phyloP scores from a whole-genome alignment of 805 yeast species.

The Lipomyces sp. region DNA sequence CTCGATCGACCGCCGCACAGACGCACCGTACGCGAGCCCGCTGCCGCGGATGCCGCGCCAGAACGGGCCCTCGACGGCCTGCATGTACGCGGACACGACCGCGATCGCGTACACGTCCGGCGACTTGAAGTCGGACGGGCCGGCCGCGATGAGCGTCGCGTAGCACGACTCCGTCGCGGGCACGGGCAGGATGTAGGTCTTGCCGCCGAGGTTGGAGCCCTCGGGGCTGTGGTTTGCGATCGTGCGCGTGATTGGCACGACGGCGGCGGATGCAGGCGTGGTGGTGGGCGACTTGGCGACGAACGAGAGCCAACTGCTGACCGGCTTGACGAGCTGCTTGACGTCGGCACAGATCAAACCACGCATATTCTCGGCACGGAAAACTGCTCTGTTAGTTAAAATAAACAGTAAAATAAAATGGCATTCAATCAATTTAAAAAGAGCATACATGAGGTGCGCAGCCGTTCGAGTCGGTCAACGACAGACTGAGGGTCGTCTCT shows the following conservation, averaged over 20 bases:
- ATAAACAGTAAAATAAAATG: too few species aligned
- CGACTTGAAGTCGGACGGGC: slow-evolving; percentile 54
- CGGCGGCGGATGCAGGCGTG: slow-evolving; percentile 9
- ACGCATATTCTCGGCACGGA: slow-evolving; percentile 58
- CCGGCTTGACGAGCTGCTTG: slow-evolving; percentile 50
- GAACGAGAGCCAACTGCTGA: slow-evolving; percentile 56
- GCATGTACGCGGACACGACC: slow-evolving; percentile 70
- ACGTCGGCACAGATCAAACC: slow-evolving; percentile 71
- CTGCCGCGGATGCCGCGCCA: slow-evolving; percentile 96
- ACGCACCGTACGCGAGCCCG: slow-evolving; percentile 90
- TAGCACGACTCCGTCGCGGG: slow-evolving; percentile 85
- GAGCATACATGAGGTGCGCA: too few species aligned
- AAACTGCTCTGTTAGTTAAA: slow-evolving; percentile 52
- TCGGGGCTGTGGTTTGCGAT: slow-evolving; percentile 51
- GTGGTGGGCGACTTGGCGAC: background rate
- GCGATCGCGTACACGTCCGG: slow-evolving; percentile 67
- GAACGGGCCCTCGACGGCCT: slow-evolving; percentile 91
- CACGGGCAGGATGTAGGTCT: slow-evolving; percentile 63
- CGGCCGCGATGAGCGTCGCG: slow-evolving; percentile 55
- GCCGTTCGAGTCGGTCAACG: slow-evolving; percentile 45
- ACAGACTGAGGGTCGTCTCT: slow-evolving; percentile 44
- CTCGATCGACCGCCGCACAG: slow-evolving; percentile 56
- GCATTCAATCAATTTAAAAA: too few species aligned
- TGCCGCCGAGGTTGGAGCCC: slow-evolving; percentile 51
- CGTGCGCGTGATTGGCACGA: slow-evolving; percentile 43